Evolutionary conservation across 345 rosid genomes (phyloP).

Genomic region (Populus tremula): DNA sequence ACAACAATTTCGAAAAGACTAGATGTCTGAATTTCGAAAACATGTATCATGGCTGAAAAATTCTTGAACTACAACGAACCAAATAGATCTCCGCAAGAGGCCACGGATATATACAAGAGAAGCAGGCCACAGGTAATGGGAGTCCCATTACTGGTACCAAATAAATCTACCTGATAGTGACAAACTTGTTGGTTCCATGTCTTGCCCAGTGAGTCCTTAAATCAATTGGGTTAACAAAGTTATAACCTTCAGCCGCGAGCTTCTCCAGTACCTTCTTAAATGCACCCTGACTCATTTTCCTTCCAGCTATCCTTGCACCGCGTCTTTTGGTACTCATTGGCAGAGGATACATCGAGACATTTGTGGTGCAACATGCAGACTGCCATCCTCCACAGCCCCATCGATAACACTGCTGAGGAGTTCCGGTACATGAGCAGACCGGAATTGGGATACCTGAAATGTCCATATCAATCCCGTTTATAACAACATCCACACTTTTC

Average conservation of each 20-base stretch:
- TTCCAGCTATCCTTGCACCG: constrained; percentile 93
- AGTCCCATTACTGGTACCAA: constrained; percentile 13
- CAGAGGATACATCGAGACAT: constrained; percentile 84
- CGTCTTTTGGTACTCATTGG: constrained; percentile 96
- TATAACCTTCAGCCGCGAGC: constrained; percentile 84
- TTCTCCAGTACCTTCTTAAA: constrained; percentile 95
- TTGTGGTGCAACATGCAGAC: constrained; percentile 91
- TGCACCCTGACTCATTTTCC: constrained; percentile 99
- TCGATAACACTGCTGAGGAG: constrained; percentile 88
- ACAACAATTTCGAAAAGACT: constrained; percentile 22
- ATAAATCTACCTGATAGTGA: constrained; percentile 84
- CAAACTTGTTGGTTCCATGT: constrained; percentile 98
- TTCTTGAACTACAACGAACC: constrained; percentile 37
- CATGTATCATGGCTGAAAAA: constrained; percentile 33
- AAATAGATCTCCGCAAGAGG: constrained; percentile 42
- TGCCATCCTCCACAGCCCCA: constrained; percentile 99
- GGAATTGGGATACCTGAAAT: constrained; percentile 82
- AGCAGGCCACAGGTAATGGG: constrained; percentile 36
- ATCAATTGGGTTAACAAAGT: constrained; percentile 75
- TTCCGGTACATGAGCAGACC: constrained; percentile 92
- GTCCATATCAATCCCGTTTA: constrained; percentile 86
- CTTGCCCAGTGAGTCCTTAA: constrained; percentile 93
- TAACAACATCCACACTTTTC: constrained; percentile 74
- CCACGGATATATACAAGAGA: constrained; percentile 41
- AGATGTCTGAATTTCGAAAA: constrained; percentile 29